These are phyloP conservation scores for Dendrocalamus sinicus DNA, from an alignment of 176 grass and related monocot genomes.

Conservation along the genomic window DNA sequence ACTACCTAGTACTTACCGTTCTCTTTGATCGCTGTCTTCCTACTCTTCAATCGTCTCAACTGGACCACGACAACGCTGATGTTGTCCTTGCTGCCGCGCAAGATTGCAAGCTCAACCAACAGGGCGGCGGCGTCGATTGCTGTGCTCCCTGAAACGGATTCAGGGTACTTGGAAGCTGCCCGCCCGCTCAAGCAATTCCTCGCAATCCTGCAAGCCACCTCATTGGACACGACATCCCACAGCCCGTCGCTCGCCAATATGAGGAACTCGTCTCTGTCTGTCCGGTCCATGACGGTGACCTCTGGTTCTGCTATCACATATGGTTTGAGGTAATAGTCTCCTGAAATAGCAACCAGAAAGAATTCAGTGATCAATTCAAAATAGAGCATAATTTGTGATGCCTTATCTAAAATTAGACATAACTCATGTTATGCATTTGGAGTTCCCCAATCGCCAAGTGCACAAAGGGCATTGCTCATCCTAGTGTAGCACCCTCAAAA, in stretches of 20 bases:
- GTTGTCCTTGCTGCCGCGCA: conserved; percentile 75
- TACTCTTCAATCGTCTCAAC: conserved; percentile 45
- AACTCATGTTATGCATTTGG: not conserved
- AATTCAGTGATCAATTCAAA: conserved; percentile 19
- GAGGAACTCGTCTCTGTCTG: conserved; percentile 73
- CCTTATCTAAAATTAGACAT: not conserved
- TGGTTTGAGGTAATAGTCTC: conserved; percentile 84
- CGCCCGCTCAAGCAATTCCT: conserved; percentile 72
- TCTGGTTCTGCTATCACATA: conserved; percentile 79
- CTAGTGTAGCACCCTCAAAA: not conserved
- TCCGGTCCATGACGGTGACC: conserved; percentile 57
- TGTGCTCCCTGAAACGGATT: conserved; percentile 47
- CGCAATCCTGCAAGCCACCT: conserved; percentile 64
- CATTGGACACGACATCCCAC: conserved; percentile 79
- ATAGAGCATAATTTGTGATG: not conserved
- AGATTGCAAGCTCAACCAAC: conserved; percentile 67
- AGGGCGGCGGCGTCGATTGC: conserved; percentile 65
- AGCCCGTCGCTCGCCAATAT: conserved; percentile 84
- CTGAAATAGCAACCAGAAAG: conserved; percentile 47
- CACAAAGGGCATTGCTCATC: not conserved
- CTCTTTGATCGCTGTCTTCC: conserved; percentile 7
- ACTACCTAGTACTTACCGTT: not conserved
- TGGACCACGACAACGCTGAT: conserved; percentile 80
- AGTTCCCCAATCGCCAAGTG: not conserved
- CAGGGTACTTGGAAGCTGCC: conserved; percentile 46